Evolutionary conservation across 78 protist species (phyloP), one percentile per base, ranked within the genome.

Genomic region (Dictyostelium brefeldianum): DNA sequence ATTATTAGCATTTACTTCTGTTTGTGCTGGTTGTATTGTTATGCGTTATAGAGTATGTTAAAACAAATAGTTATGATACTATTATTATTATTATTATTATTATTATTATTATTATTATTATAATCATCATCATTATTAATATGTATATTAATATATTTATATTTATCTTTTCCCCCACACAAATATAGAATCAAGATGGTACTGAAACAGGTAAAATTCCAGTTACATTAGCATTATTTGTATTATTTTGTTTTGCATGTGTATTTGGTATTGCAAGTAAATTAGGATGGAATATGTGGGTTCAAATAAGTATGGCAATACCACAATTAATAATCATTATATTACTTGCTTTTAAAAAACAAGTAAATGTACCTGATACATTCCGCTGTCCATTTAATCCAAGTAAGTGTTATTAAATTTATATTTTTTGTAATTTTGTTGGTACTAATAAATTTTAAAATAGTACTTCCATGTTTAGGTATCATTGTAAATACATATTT

Each of bases 1-100:
- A 15, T 65, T 94, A n/a, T 78, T 94, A 5, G 96, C 96, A 25
- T 94, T 94, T 59, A 89, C 82, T 69, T 87, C 81, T 18, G 96
- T 94, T 43, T 94, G 96, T 31, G 85, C 91, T 10, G 96, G 96
- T 69, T 81, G 85, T 29, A 70, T 94, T 5, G 74, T 94, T 20
- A 14, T 94, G 56, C 8, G 92, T 18, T 85, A 27, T 18, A 73
- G 92, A 57, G 43, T 36, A 36, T 36, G 43, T 36, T 3, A 3
- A 36, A 36, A 36, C 2, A 3, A 36, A 36, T 36, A 36, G 2
- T 36, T 3, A 36, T 36, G 43, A 36, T 36, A 2, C n/a, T n/a
- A n/a, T n/a, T n/a, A n/a, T n/a, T n/a, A n/a, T n/a, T n/a, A n/a
- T n/a, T n/a, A n/a, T n/a, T n/a, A n/a, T n/a, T n/a, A n/a, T n/a